phyloP scores from a whole-genome alignment of 345 rosid genomes.

The Citrus inodora region DNA sequence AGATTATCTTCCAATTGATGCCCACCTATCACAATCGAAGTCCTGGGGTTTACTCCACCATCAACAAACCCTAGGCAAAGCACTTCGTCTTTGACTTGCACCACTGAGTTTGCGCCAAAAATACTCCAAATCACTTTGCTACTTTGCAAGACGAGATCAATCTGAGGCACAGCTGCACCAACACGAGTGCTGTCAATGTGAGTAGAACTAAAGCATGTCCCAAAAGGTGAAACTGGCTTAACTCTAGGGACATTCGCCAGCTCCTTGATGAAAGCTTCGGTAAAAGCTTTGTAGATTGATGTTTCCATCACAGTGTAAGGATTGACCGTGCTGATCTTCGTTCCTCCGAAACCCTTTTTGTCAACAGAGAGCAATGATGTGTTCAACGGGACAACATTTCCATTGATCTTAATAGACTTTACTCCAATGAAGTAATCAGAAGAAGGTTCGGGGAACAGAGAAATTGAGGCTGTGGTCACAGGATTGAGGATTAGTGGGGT shows the following conservation, averaged over 20 bases:
- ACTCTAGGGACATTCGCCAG: conserved; percentile 12
- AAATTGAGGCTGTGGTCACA: background rate
- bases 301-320: conserved; percentile 12
- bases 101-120: conserved; percentile 27
- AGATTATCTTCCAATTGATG: conserved; percentile 16
- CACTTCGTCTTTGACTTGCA: conserved; percentile 19
- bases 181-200: background rate
- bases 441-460: background rate
- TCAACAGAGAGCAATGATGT: background rate
- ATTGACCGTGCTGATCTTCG: background rate
- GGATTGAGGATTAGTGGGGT: background rate
- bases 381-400: background rate
- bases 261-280: conserved; percentile 15
- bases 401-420: background rate
- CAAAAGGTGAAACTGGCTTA: conserved; percentile 13
- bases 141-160: conserved; percentile 18
- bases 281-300: conserved; percentile 4
- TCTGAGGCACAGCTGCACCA: conserved; percentile 20
- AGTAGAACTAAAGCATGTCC: conserved; percentile 10
- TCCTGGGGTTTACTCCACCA: background rate
- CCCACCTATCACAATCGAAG: conserved; percentile 17
- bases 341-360: background rate
- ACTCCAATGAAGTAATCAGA: background rate
- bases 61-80: conserved; percentile 25
- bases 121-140: conserved; percentile 18